A percentile compares a stretch with the other conserved stretches of the same genome.
phyloP scores from a whole-genome alignment of 805 yeast genomes.

The Metschnikowia cubensis region DNA sequence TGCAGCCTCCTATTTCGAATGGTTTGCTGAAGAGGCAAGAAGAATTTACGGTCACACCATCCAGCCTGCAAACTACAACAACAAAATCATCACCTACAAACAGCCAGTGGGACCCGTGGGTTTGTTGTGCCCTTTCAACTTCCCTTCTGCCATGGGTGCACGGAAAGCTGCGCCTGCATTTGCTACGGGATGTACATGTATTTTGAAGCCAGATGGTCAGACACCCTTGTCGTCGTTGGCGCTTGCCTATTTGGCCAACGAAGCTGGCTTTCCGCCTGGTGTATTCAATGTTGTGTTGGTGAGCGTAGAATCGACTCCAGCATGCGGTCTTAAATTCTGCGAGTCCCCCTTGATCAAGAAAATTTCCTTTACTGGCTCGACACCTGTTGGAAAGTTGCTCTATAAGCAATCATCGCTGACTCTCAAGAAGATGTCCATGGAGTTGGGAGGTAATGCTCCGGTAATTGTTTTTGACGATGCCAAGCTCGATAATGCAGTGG shows the following conservation, averaged over 20 bases:
- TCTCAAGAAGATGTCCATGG: slow-evolving; percentile 67
- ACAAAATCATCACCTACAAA: slow-evolving; percentile 49
- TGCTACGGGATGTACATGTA: slow-evolving; percentile 62
- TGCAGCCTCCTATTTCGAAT: slow-evolving; percentile 48
- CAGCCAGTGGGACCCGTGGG: slow-evolving; percentile 66
- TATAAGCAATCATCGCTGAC: slow-evolving; percentile 59
- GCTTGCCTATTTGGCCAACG: slow-evolving; percentile 48
- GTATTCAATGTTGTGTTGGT: slow-evolving; percentile 47
- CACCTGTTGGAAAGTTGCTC: slow-evolving; percentile 64
- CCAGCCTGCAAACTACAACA: slow-evolving; percentile 49
- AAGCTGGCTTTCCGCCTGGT: slow-evolving; percentile 62
- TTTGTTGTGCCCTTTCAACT: slow-evolving; percentile 63
- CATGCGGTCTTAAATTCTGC: slow-evolving; percentile 48
- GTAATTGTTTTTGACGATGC: slow-evolving; percentile 73
- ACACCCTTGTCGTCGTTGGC: slow-evolving; percentile 62
- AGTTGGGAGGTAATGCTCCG: slow-evolving; percentile 81
- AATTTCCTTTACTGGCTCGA: slow-evolving; percentile 76
- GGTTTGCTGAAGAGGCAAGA: slow-evolving; percentile 54
- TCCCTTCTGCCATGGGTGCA: slow-evolving; percentile 65
- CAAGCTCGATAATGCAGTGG: slow-evolving; percentile 59
- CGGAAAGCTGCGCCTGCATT: slow-evolving; percentile 63
- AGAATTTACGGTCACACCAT: slow-evolving; percentile 54
- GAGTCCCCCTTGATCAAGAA: slow-evolving; percentile 55
- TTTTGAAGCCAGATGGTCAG: slow-evolving; percentile 58
- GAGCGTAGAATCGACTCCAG: slow-evolving; percentile 49